Conservation (phyloP, 1,284 basidiomycete species). For the Xanthoconium separans region DNA sequence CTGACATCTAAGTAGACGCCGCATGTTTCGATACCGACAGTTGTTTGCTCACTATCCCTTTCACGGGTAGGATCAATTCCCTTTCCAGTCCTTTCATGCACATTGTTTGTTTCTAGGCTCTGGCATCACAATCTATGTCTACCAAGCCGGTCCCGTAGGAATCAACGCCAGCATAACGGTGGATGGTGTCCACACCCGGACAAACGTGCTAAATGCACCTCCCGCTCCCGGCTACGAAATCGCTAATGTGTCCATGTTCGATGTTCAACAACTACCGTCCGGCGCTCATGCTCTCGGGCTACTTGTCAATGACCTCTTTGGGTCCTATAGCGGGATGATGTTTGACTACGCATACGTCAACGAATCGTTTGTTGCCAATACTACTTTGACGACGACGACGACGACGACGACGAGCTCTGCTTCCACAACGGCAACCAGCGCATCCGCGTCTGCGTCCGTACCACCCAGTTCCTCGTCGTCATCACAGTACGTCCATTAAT, state of each 20-base stretch:
- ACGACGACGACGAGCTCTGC: neutral
- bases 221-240: constrained; percentile 18
- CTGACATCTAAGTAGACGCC: constrained; percentile 16
- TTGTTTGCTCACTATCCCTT: constrained; percentile 22
- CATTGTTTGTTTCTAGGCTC: constrained; percentile 14
- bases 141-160: constrained; percentile 22
- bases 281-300: constrained; percentile 15
- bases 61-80: constrained; percentile 16
- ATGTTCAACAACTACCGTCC: constrained; percentile 16
- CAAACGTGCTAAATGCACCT: constrained; percentile 17
- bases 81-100: neutral
- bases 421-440: neutral
- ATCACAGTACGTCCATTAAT: constrained; percentile 12
- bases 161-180: constrained; percentile 24
- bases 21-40: constrained; percentile 19
- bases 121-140: constrained; percentile 22
- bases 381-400: neutral
- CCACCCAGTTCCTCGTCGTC: neutral
- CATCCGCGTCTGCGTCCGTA: neutral
- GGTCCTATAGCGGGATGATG: constrained; percentile 26
- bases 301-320: constrained; percentile 16
- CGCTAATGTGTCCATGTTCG: constrained; percentile 26
- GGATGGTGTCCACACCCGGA: constrained; percentile 9
- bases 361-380: constrained; percentile 13
- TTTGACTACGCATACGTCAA: constrained; percentile 27